phyloP scores from a whole-genome alignment of 2,329 filamentous ascomycete genomes.

The Penicillium verrucosum region DNA sequence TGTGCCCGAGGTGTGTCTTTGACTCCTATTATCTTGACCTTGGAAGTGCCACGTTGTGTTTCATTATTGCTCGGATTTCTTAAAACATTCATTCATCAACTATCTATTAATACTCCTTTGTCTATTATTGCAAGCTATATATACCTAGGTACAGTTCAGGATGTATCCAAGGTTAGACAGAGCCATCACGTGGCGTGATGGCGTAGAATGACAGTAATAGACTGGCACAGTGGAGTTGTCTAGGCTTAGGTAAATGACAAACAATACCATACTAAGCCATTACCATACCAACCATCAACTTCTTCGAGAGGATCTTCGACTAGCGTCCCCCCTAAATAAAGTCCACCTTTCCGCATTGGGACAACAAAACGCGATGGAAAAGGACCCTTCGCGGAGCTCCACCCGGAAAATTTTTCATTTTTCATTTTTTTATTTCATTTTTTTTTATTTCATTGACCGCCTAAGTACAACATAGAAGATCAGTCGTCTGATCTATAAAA shows the following conservation, averaged over 20 bases:
- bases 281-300: not conserved
- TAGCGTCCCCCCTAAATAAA: slow-evolving; percentile 1
- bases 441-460: not conserved
- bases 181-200: slow-evolving; percentile 5
- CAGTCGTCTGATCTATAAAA: slow-evolving; percentile 8
- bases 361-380: slow-evolving; percentile 19
- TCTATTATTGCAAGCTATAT: not conserved
- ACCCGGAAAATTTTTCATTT: slow-evolving; percentile 15
- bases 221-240: not conserved
- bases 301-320: slow-evolving; percentile 15
- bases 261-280: slow-evolving; percentile 3
- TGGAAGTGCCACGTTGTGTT: not conserved
- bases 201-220: slow-evolving; percentile 1
- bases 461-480: not conserved
- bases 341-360: slow-evolving; percentile 20
- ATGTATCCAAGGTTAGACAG: not conserved
- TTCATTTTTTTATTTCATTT: not conserved
- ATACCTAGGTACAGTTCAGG: not conserved
- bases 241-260: slow-evolving; percentile 1
- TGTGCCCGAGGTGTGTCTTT: slow-evolving; percentile 11
- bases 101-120: not conserved
- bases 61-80: not conserved
- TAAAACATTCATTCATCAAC: not conserved
- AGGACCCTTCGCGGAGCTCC: slow-evolving; percentile 18
- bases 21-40: not conserved